phyloP scores from a whole-genome alignment of 306 rosid genomes.

The Quercus berberidifolia region DNA sequence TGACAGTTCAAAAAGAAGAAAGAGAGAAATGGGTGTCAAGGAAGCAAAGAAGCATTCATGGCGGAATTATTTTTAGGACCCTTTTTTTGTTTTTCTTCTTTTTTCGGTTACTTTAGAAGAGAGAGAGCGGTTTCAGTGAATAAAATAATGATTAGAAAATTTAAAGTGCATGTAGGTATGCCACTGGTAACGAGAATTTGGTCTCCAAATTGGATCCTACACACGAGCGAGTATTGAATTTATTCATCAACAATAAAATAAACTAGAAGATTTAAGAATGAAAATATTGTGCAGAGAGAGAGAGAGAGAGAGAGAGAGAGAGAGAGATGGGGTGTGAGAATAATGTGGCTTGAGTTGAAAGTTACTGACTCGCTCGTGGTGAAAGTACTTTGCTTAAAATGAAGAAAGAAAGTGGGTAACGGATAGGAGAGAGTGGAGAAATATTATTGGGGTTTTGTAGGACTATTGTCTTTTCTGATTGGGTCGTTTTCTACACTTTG shows the following conservation, averaged over 20 bases:
- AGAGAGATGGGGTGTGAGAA: background rate
- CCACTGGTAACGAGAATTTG: background rate
- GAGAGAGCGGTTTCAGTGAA: background rate
- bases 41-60: slow-evolving; percentile 78
- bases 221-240: background rate
- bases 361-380: background rate
- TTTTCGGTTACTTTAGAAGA: background rate
- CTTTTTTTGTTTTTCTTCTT: slow-evolving; percentile 8
- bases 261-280: background rate
- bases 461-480: background rate
- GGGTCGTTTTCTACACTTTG: slow-evolving; percentile 13
- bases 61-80: slow-evolving; percentile 11
- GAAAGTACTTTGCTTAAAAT: background rate
- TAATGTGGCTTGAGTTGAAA: background rate
- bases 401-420: slow-evolving; percentile 14
- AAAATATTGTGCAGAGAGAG: background rate
- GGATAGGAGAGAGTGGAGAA: slow-evolving; percentile 7
- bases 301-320: background rate
- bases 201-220: background rate
- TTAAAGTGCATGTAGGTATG: background rate
- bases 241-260: background rate
- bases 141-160: background rate
- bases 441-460: no score
- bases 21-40: slow-evolving; percentile 46
- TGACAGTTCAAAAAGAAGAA: slow-evolving; percentile 13